phyloP scores from a whole-genome alignment of 2,329 filamentous ascomycete species.

The Furcasterigmium furcatum region DNA sequence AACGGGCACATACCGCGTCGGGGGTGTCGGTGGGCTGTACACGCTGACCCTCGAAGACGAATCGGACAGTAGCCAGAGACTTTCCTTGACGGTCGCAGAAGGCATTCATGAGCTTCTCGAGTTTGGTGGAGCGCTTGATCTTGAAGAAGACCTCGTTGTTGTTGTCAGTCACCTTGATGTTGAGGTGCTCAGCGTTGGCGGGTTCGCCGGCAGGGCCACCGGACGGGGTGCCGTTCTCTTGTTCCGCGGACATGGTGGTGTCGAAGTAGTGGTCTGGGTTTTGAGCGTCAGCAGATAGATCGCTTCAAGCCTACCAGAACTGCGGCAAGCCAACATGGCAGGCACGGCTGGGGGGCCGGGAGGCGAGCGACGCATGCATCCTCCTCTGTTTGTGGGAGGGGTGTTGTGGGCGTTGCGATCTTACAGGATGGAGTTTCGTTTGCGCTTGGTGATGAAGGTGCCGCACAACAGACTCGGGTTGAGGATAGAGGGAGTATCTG shows the following conservation, averaged over 20 bases:
- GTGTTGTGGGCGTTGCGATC: no score
- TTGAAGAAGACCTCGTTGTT: conserved; percentile 99
- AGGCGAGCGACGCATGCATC: no score
- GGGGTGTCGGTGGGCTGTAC: conserved; percentile 88
- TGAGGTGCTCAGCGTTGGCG: conserved; percentile 75
- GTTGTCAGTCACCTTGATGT: conserved; percentile 99
- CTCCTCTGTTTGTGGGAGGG: no score
- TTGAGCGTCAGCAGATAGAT: no score
- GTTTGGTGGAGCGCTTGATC: conserved; percentile 93
- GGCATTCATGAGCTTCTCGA: conserved; percentile 97
- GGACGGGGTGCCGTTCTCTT: conserved; percentile 45
- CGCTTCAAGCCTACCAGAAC: no score
- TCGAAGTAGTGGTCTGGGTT: no score
- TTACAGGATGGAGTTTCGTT: no score
- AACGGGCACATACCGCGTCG: conserved; percentile 68
- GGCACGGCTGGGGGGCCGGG: no score
- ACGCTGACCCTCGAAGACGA: conserved; percentile 92
- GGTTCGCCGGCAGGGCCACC: conserved; percentile 29
- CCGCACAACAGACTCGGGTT: no score
- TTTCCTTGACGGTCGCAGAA: conserved; percentile 98
- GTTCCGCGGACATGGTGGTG: conserved; percentile 46
- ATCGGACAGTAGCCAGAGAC: conserved; percentile 77
- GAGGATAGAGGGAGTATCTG: no score
- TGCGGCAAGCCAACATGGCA: no score
- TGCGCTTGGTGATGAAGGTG: no score